Evolutionary conservation across 163 green algal genomes (phyloP), one percentile per base, ranked within the genome.

Genomic region (Chlorella variabilis): DNA sequence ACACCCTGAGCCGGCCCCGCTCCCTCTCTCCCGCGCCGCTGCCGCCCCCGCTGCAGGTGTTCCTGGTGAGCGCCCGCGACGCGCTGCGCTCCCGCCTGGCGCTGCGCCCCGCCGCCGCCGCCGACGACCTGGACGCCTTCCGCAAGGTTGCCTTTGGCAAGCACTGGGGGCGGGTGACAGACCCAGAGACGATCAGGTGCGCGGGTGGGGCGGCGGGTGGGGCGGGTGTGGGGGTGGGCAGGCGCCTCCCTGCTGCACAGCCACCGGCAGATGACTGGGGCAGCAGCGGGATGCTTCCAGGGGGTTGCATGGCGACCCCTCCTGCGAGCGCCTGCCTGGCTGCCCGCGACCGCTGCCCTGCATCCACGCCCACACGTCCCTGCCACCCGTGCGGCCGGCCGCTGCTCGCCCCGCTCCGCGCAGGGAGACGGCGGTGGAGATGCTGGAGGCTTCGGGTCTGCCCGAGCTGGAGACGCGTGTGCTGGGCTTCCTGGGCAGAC

Each of bases 41-140:
- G 45, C 45, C 45, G 45, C 45, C 45, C 15, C 45, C 45, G 0
- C 2, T 49, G 34, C 45, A 77, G 70, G 87, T 96, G 7, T 74
- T 97, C 77, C 85, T 96, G 77, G 49, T 96, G 33, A 95, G 90
- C 0, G 90, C 90, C 0, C 89, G 90, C 56, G 89, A 95, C 29
- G 93, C 91, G 6, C 85, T 96, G 61, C 83, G 94, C 38, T 87
- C 91, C 2, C 89, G 93, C 41, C 87, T 94, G 41, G 84, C 95
- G 69, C 89, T 96, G 45, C 13, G 49, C 21, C 78, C 83, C 54
- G 68, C 77, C 31, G 86, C 87, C 4, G 67, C 74, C 17, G 41
- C 77, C 0, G 89, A 91, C n/a, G 82, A 85, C 2, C 33, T 68
- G 0, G 42, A 59, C 23, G 80, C 85, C 42, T 97, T 97, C 77